These are phyloP conservation scores for Venturia oleaginea DNA, from an alignment of 2,329 filamentous ascomycete genomes.

Conservation along the genomic window DNA sequence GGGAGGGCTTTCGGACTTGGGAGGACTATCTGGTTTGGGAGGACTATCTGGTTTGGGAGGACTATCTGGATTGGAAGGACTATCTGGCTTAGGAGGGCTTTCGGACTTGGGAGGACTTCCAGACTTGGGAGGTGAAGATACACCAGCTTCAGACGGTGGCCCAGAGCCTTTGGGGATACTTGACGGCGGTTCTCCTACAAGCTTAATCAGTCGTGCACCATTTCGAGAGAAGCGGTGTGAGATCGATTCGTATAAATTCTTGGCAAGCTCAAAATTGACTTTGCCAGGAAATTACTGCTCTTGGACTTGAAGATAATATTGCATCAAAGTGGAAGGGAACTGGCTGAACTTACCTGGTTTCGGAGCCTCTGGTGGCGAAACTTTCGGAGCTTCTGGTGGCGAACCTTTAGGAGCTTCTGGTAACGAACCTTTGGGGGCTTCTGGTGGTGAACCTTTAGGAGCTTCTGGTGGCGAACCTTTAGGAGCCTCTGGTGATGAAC, in stretches of 20 bases:
- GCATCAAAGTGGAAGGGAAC: neutral
- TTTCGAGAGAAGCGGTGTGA: neutral
- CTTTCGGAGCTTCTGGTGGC: neutral
- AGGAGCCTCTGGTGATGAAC: neutral
- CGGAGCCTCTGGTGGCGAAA: neutral
- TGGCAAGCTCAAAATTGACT: neutral
- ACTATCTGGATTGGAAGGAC: neutral
- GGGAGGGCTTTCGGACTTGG: neutral
- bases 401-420: neutral
- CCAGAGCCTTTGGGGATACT: neutral
- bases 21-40: neutral
- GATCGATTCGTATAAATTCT: neutral
- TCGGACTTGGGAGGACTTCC: neutral
- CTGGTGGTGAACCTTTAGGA: neutral
- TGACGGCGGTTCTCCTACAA: neutral
- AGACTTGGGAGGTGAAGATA: neutral
- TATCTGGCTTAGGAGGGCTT: neutral
- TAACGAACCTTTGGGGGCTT: neutral
- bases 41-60: neutral
- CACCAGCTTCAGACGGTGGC: neutral
- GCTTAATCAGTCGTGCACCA: neutral
- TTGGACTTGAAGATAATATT: too few species aligned
- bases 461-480: neutral
- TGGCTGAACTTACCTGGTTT: neutral
- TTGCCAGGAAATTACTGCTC: too few species aligned